Evolutionary conservation across 2,329 filamentous ascomycete genomes (phyloP).

Genomic region (Hymenoscyphus infarciens): DNA sequence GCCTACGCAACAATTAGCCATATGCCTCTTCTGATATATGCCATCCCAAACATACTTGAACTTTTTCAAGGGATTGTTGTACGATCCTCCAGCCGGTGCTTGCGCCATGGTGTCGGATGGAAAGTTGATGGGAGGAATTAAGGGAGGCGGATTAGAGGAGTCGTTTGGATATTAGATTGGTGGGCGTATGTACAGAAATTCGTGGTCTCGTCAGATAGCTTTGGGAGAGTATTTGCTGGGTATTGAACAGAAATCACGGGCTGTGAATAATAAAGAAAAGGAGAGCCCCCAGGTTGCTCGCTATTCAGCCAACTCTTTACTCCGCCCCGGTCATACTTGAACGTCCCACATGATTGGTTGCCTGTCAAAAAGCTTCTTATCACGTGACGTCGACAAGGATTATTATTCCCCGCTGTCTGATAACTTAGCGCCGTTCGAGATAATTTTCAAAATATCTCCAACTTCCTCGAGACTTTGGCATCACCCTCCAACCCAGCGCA

Average conservation of each 20-base stretch:
- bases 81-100: constrained; percentile 76
- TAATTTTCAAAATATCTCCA: constrained; percentile 6
- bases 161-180: constrained; percentile 9
- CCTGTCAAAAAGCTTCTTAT: neutral
- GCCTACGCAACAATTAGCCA: constrained; percentile 47
- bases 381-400: neutral
- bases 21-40: neutral
- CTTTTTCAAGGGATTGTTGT: constrained; percentile 99
- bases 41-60: constrained; percentile 71
- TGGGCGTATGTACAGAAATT: constrained; percentile 18
- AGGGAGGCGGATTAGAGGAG: neutral
- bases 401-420: neutral
- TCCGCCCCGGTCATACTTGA: neutral
- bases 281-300: no score
- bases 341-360: neutral
- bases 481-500: neutral
- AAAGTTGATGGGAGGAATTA: constrained; percentile 5
- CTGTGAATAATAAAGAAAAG: constrained; percentile 4
- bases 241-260: neutral
- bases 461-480: neutral
- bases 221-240: neutral
- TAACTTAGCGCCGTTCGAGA: neutral
- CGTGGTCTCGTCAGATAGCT: constrained; percentile 11
- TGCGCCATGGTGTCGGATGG: constrained; percentile 67
- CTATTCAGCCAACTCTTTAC: neutral